Evolutionary conservation across 2,329 filamentous ascomycete genomes (phyloP), one percentile per base, ranked within the genome.

Genomic region (Phaeosphaeriaceae sp.): DNA sequence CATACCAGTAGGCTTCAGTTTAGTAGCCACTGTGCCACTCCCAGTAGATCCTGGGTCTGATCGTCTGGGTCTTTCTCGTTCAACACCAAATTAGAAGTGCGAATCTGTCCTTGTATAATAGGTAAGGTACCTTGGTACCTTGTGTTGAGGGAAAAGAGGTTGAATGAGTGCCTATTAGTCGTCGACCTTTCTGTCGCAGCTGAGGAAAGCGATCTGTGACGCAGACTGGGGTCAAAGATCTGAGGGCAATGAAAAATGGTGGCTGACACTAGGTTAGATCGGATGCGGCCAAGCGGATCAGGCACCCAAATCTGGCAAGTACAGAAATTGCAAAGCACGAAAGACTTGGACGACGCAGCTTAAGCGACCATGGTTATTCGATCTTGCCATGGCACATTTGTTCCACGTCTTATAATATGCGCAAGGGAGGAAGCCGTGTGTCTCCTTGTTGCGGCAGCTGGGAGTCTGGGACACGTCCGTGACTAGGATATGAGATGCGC

Each of bases 41-140:
- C n/a, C n/a, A 54, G 52, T 48, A 50, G 35, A 68, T 63, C 64
- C 64, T 64, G 58, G 64, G 53, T 64, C 64, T 42, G 64, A 67
- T 68, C 63, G 60, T 34, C 52, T 54, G 56, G 48, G 52, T 48
- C 20, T 38, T 23, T 2, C 12, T 36, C 9, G 16, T n/a, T n/a
- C n/a, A n/a, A n/a, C n/a, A n/a, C n/a, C n/a, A n/a, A n/a, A n/a
- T n/a, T n/a, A n/a, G n/a, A n/a, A n/a, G n/a, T n/a, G n/a, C n/a
- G n/a, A n/a, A n/a, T n/a, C n/a, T n/a, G n/a, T n/a, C n/a, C n/a
- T n/a, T n/a, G n/a, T n/a, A n/a, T n/a, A n/a, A n/a, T n/a, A n/a
- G n/a, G n/a, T n/a, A n/a, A n/a, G n/a, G n/a, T n/a, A n/a, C n/a
- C n/a, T n/a, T n/a, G n/a, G n/a, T n/a, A n/a, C n/a, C n/a, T n/a